Evolutionary conservation across 75 land plant genomes (phyloP), one percentile per base, ranked within the genome.

Genomic region (Ceratopteris richardii): DNA sequence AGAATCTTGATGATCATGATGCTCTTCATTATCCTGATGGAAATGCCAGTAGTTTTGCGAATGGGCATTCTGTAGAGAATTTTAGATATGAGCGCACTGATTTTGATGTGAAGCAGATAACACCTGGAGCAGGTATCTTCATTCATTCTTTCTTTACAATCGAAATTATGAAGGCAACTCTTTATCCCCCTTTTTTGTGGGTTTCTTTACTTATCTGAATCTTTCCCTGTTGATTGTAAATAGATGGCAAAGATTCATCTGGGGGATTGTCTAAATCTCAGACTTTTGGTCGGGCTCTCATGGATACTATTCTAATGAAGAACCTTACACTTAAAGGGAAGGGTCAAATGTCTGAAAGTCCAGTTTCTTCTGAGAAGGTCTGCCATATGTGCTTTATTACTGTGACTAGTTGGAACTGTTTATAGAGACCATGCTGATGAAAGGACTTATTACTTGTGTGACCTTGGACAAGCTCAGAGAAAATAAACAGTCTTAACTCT

Each of bases 301-400:
- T 94, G 98, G 98, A 89, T 68, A 81, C 88, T 37, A 62, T 83
- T 37, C 61, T 86, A 42, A 29, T 82, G n/a, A 85, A 88, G 70
- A 93, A 73, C 65, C 59, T 87, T 25, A 87, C 88, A 19, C 81
- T 86, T 0, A 88, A 79, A 59, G 65, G 77, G 3, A 78, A 61
- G 66, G 51, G 50, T 28, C 73, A n/a, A 1, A 36, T 64, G 13
- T 47, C 30, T 22, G 86, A 80, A 54, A 66, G 50, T 57, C 54
- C 54, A 20, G 61, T 33, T 29, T 79, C 87, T 46, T 58, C 85
- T 26, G 19, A 44, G 25, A 63, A 81, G 88, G 88, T 81, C 54
- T n/a, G n/a, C n/a, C 48, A 27, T 61, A 23, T 30, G 24, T 17
- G 11, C n/a, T 28, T 3, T 9, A 4, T 9, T 33, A 4, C 9